Evolutionary conservation across 345 rosid genomes (phyloP).

Genomic region (Mercurialis annua): DNA sequence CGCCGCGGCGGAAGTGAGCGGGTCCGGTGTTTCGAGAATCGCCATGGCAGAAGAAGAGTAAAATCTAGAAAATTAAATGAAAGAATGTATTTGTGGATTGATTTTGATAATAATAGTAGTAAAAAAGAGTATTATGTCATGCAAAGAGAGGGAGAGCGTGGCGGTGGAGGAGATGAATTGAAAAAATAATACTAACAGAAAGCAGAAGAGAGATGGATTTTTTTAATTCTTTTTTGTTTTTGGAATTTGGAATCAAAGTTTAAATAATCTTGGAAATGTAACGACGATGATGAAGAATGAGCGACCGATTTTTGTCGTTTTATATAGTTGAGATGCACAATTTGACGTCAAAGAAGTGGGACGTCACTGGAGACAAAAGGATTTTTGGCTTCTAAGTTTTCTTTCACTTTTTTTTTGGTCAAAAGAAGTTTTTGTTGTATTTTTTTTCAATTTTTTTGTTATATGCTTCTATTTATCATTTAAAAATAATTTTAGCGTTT

Average conservation of each 20-base stretch:
- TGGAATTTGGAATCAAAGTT: too few species aligned
- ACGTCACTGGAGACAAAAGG: not conserved
- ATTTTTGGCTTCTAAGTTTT: too few species aligned
- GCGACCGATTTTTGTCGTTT: not conserved
- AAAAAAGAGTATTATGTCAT: not conserved
- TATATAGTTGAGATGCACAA: not conserved
- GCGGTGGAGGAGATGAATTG: not conserved
- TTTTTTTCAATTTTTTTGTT: too few species aligned
- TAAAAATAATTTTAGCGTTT: too few species aligned
- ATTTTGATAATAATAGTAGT: too few species aligned
- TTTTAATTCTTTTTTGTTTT: too few species aligned
- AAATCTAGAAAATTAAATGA: not conserved
- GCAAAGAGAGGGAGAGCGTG: not conserved
- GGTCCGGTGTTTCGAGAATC: slow-evolving; percentile 32
- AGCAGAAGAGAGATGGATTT: not conserved
- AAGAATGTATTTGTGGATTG: too few species aligned
- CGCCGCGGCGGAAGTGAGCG: slow-evolving; percentile 1
- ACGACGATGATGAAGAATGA: not conserved
- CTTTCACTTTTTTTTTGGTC: not conserved
- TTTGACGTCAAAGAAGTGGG: not conserved
- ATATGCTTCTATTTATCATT: too few species aligned
- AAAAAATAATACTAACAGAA: not conserved
- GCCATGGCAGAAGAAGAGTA: slow-evolving; percentile 33
- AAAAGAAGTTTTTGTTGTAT: too few species aligned
- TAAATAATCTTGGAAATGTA: too few species aligned